Base-by-base conservation (phyloP, 495 filamentous ascomycete species). In the Aspergillus incahuasiensis region DNA sequence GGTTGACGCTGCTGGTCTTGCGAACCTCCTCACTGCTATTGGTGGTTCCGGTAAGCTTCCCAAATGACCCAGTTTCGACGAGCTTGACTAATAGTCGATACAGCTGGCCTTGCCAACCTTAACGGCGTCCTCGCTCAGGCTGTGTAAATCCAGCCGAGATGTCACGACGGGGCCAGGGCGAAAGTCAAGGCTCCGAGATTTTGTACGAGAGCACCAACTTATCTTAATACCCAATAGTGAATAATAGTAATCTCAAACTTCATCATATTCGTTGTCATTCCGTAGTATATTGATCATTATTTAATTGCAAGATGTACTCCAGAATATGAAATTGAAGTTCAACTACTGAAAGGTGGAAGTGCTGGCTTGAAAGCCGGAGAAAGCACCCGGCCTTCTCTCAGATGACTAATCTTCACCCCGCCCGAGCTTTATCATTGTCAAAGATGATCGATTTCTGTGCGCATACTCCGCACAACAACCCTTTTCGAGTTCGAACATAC, bases 1-100 rank as follows among this genome's bases (percentile, higher is more conserved):
- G 45, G 13, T 61, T 6, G 55, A 56, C 22, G 55, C 48, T 32
- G 52, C 49, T 42, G 58, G 52, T 13, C 55, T 64, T 41, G 18
- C 56, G 19, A 39, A 54, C 15, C 16, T 61, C 55, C 57, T 63
- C 7, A 32, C 20, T 21, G 39, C 57, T 19, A n/a, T 63, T 28
- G 41, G 53, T n/a, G 20, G 24, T 8, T 15, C 28, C 22, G 24
- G 57, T 58, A 55, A 55, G 57, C 47, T 12, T 18, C 38, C n/a
- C 47, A 15, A 25, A n/a, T n/a, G 16, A n/a, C n/a, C n/a, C 21
- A 43, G 48, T 43, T 20, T 35, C 49, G 16, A 56, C 34, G 16
- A 4, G 5, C 21, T 11, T n/a, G 4, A 28, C 25, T 28, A 28
- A 28, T 28, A 4, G 3, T 8, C 3, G n/a, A 6, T 34, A 1